Evolutionary conservation across 176 grass and related monocot species (phyloP).

Genomic region (Oryza glaberrima): DNA sequence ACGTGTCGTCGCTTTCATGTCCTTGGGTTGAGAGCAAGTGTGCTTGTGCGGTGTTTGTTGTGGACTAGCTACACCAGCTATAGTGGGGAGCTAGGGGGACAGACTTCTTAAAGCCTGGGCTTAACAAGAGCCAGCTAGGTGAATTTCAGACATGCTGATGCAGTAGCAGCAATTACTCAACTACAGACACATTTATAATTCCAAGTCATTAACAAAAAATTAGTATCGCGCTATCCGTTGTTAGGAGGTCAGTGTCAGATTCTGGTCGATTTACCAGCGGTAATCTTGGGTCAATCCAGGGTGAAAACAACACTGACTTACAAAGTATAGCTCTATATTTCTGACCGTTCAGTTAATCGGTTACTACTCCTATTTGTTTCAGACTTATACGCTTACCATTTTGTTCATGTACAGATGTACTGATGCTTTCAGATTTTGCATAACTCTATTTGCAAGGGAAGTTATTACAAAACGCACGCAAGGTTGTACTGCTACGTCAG

Average conservation of each 20-base stretch:
- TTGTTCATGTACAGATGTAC: background rate
- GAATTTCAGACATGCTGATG: background rate
- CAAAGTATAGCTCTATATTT: background rate
- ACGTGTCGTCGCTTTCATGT: conserved; percentile 54
- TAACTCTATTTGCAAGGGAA: conserved; percentile 2
- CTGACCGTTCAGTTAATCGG: background rate
- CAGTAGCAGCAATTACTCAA: background rate
- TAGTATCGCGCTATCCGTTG: conserved; percentile 27
- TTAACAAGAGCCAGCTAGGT: conserved; percentile 31
- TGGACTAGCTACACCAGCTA: background rate
- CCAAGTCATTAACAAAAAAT: background rate
- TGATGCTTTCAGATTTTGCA: background rate
- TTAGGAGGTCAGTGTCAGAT: conserved; percentile 12
- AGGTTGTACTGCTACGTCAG: background rate
- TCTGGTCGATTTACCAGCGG: conserved; percentile 26
- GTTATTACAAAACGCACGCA: background rate
- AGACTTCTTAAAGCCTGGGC: background rate
- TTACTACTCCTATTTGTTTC: background rate
- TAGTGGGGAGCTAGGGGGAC: background rate
- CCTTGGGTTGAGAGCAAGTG: background rate
- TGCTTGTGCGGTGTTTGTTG: background rate
- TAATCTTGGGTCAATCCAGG: background rate
- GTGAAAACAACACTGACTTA: background rate
- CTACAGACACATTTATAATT: conserved; percentile 8
- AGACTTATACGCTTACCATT: background rate